Evolutionary conservation across 2,329 filamentous ascomycete species (phyloP).

Genomic region (Ophiostoma himal-ulmi): DNA sequence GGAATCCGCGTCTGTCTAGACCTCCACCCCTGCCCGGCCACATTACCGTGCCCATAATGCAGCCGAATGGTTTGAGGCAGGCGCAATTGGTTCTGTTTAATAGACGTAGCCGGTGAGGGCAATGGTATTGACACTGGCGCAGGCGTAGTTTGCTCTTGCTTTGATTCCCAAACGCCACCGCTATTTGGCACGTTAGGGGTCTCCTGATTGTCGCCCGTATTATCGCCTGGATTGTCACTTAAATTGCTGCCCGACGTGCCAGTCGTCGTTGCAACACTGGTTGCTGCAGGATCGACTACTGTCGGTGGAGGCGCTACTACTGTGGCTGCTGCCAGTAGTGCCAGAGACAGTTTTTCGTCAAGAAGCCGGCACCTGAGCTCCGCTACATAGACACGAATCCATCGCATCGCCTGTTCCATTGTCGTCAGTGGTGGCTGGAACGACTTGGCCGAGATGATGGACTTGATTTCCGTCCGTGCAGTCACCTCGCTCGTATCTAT

Average conservation of each 20-base stretch:
- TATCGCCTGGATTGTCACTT: background rate
- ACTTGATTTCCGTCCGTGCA: slow-evolving; percentile 86
- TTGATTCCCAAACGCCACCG: background rate
- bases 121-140: background rate
- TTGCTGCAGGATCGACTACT: background rate
- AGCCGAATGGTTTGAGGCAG: slow-evolving; percentile 80
- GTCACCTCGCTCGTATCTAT: slow-evolving; percentile 86
- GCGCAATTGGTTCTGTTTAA: slow-evolving; percentile 61
- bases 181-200: background rate
- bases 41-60: slow-evolving; percentile 64
- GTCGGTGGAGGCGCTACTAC: slow-evolving; percentile 14
- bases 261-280: background rate
- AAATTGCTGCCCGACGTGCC: background rate
- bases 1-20: slow-evolving; percentile 75
- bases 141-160: background rate
- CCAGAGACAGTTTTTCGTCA: slow-evolving; percentile 60
- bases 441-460: slow-evolving; percentile 93
- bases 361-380: slow-evolving; percentile 87
- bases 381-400: slow-evolving; percentile 84
- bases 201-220: background rate
- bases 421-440: slow-evolving; percentile 79
- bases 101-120: background rate
- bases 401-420: slow-evolving; percentile 70
- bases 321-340: slow-evolving; percentile 21
- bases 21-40: slow-evolving; percentile 45